Evolutionary conservation across 768 basidiomycete genomes (phyloP).

Genomic region (Pleurotus ostreatus): DNA sequence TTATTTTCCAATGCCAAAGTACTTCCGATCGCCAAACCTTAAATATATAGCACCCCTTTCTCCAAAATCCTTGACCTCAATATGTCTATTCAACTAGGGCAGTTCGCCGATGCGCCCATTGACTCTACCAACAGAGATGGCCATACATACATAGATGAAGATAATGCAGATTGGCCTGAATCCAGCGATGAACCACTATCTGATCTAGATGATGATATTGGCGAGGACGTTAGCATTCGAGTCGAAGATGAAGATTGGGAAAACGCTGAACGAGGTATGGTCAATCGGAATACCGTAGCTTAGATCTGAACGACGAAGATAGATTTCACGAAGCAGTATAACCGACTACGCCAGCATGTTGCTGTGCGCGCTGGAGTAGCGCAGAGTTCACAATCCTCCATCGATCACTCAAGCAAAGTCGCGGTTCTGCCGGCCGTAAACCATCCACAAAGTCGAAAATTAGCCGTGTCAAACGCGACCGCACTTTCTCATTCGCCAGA

Average conservation of each 20-base stretch:
- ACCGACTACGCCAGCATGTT: slow-evolving; percentile 88
- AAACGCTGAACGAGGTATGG: slow-evolving; percentile 72
- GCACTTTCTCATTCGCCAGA: slow-evolving; percentile 39
- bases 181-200: slow-evolving; percentile 34
- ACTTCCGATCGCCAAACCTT: no score
- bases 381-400: slow-evolving; percentile 51
- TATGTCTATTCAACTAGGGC: slow-evolving; percentile 39
- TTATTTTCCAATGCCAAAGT: not conserved
- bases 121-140: slow-evolving; percentile 22
- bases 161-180: slow-evolving; percentile 21
- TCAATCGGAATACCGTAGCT: not conserved
- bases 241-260: slow-evolving; percentile 91
- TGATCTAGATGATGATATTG: slow-evolving; percentile 38
- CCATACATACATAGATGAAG: slow-evolving; percentile 38
- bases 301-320: slow-evolving; percentile 8
- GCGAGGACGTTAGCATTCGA: slow-evolving; percentile 50
- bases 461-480: slow-evolving; percentile 19
- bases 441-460: slow-evolving; percentile 40
- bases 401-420: slow-evolving; percentile 44
- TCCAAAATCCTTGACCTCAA: slow-evolving; percentile 23
- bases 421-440: slow-evolving; percentile 71
- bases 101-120: slow-evolving; percentile 60
- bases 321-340: slow-evolving; percentile 99
- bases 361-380: slow-evolving; percentile 75
- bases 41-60: no score